phyloP scores from a whole-genome alignment of 805 yeast species.

The Candida hispaniensis region DNA sequence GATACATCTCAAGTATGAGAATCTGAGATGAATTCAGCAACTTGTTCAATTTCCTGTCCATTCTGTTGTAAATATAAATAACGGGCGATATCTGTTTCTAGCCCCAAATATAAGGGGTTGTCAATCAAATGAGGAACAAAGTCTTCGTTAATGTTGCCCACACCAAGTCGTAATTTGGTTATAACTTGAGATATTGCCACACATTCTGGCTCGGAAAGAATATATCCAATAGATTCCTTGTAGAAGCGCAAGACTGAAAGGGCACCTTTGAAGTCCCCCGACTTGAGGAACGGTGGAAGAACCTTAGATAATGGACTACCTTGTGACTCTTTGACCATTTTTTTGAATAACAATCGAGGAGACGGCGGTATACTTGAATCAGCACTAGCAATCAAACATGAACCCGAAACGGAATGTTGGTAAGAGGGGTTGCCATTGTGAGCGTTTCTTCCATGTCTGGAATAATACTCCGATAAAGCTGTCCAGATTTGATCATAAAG shows the following conservation, averaged over 20 bases:
- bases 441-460: background rate
- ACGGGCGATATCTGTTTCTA: slow-evolving; percentile 1
- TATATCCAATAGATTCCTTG: slow-evolving; percentile 10
- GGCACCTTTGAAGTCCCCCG: slow-evolving; percentile 10
- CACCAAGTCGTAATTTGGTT: background rate
- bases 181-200: slow-evolving; percentile 1
- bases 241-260: slow-evolving; percentile 7
- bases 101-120: slow-evolving; percentile 12
- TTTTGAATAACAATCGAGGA: slow-evolving; percentile 8
- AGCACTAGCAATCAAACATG: too few relatives aligned
- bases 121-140: slow-evolving; percentile 7
- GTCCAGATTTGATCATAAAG: slow-evolving; percentile 6
- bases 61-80: too few relatives aligned
- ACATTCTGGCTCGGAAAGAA: slow-evolving; percentile 1
- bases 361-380: too few relatives aligned
- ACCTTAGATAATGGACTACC: background rate
- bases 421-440: background rate
- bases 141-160: background rate
- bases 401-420: slow-evolving; percentile 2
- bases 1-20: too few relatives aligned
- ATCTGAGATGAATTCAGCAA: too few relatives aligned
- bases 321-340: slow-evolving; percentile 9
- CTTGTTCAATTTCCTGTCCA: too few relatives aligned
- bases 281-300: slow-evolving; percentile 3
- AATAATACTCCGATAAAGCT: slow-evolving; percentile 4